Base-by-base conservation (phyloP, 2,329 filamentous ascomycete species). In the Aspergillus calidoustus region DNA sequence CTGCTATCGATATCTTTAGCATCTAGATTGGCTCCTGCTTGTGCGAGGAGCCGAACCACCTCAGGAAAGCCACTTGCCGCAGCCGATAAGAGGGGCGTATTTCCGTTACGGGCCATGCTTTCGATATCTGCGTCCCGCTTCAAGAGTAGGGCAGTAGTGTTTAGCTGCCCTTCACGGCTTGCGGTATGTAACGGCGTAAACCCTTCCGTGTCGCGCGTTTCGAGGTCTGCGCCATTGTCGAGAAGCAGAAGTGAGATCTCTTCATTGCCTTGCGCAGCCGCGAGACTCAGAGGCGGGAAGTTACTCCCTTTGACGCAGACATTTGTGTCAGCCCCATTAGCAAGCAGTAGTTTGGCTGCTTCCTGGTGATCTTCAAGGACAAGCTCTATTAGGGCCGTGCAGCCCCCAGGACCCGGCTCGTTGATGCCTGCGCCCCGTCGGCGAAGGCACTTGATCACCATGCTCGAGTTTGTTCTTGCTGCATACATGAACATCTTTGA, bases 371-470 rank as follows among this genome's bases (percentile, higher is more conserved):
- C 44, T 0, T 11, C 19, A 2, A 13, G 38, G 9, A 67, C 44
- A 4, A 22, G 19, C n/a, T 66, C 51, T 5, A 66, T 55, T 8
- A 74, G 38, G 0, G 67, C 61, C 0, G 70, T 68, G n/a, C 31
- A 43, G 0, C 63, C 62, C 7, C 44, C 48, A 7, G 30, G 25
- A 1, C 59, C 57, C 7, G 60, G 46, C 23, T 30, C 55, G 9
- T 73, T 60, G 15, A 73, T 67, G 52, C 68, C 59, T 2, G 62
- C 61, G 0, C 63, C 66, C 7, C 62, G 63, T 8, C 61, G 62
- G 1, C 31, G 34, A 0, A 74, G 61, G 9, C 64, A 50, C 23
- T 61, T 25, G 11, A 72, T 60, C 0, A 63, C 66, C 55, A 52
- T 52, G 15, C 54, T 48, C 1, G 63, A 68, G 13, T 44, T 17